These are phyloP conservation scores for Ustilago shanxiensis DNA, from an alignment of 1,284 basidiomycete genomes.

Conservation along the genomic window DNA sequence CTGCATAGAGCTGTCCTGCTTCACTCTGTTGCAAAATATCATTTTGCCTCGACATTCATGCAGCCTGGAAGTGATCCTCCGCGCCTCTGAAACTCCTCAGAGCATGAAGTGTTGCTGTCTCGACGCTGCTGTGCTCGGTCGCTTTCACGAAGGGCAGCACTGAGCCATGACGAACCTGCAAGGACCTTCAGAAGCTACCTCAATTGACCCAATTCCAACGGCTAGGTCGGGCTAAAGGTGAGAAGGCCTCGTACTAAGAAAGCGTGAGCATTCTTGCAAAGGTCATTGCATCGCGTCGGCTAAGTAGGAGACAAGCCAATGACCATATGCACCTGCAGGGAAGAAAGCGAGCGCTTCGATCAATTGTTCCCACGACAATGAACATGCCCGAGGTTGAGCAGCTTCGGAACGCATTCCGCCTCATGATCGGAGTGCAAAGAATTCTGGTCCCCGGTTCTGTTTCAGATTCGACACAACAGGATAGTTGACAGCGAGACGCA, in stretches of 20 bases:
- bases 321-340: background rate
- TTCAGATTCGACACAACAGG: background rate
- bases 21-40: background rate
- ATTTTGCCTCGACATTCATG: background rate
- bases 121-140: no score
- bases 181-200: background rate
- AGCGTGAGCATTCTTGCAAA: background rate
- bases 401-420: background rate
- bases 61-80: background rate
- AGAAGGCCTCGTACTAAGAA: background rate
- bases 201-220: background rate
- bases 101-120: background rate
- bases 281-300: background rate
- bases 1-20: background rate
- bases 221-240: background rate
- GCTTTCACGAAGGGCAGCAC: no score
- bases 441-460: background rate
- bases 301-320: background rate
- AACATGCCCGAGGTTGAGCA: background rate
- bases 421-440: background rate
- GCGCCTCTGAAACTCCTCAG: background rate
- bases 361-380: conserved; percentile 2
- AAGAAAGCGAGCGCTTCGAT: background rate
- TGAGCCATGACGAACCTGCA: no score
- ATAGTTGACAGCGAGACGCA: background rate